phyloP scores from a whole-genome alignment of 306 rosid genomes.

The Parietaria judaica region DNA sequence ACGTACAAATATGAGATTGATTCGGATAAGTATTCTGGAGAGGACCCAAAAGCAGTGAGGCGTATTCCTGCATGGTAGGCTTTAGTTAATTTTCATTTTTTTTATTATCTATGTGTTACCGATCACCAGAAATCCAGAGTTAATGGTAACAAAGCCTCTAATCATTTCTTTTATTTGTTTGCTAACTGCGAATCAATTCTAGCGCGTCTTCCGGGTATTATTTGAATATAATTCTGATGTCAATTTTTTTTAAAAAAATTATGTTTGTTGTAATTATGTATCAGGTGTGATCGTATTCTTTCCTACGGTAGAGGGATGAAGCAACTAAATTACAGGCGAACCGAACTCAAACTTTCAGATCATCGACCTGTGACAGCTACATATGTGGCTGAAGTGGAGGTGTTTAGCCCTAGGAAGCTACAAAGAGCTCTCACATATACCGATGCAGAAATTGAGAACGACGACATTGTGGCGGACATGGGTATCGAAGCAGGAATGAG shows the following conservation, averaged over 20 bases:
- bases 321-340: slow-evolving; percentile 53
- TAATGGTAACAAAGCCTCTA: too few species aligned
- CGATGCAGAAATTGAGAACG: slow-evolving; percentile 75
- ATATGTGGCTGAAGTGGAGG: slow-evolving; percentile 77
- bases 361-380: slow-evolving; percentile 93
- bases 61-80: slow-evolving; percentile 93
- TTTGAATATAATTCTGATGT: too few species aligned
- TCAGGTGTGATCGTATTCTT: slow-evolving; percentile 96
- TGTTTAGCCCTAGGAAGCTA: slow-evolving; percentile 64
- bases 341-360: slow-evolving; percentile 69
- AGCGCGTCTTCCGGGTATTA: too few species aligned
- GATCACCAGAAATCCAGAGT: too few species aligned
- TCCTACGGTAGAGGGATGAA: slow-evolving; percentile 76
- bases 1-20: slow-evolving; percentile 81
- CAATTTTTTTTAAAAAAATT: too few species aligned
- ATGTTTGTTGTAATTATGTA: background rate
- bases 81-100: slow-evolving; percentile 7
- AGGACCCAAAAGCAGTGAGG: slow-evolving; percentile 63
- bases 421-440: slow-evolving; percentile 76
- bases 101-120: too few species aligned
- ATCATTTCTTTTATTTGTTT: too few species aligned
- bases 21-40: slow-evolving; percentile 74
- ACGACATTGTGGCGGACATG: slow-evolving; percentile 27
- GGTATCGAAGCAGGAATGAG: slow-evolving; percentile 24
- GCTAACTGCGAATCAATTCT: too few species aligned